A percentile compares a stretch with the other conserved stretches of the same genome.
Conservation (phyloP, 1,284 basidiomycete genomes). For the Boletellus deceptivus region DNA sequence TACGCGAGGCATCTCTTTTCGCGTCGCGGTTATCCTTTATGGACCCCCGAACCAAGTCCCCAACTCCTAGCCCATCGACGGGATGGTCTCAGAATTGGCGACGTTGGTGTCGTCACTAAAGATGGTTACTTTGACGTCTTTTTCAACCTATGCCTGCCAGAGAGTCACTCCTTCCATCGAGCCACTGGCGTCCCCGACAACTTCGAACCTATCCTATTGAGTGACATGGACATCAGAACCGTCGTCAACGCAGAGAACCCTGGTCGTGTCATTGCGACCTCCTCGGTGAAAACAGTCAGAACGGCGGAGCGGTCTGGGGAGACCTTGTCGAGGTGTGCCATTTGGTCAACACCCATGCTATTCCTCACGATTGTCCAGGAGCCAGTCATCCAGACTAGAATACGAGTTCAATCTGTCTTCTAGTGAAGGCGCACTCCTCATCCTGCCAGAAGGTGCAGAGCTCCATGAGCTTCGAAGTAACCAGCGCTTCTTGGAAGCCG, state of each 20-base stretch:
- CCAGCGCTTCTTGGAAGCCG: slow-evolving; percentile 1
- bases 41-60: slow-evolving; percentile 23
- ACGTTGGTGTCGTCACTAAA: slow-evolving; percentile 23
- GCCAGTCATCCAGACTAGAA: neutral
- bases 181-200: slow-evolving; percentile 9
- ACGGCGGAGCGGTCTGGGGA: neutral
- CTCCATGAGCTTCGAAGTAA: slow-evolving; percentile 6
- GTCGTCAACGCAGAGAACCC: slow-evolving; percentile 2
- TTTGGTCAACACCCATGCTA: neutral
- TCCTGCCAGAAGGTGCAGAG: slow-evolving; percentile 12
- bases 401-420: slow-evolving; percentile 10
- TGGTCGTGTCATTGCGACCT: slow-evolving; percentile 2
- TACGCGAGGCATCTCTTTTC: slow-evolving; percentile 1
- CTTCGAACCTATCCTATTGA: slow-evolving; percentile 1
- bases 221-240: neutral
- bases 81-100: slow-evolving; percentile 23
- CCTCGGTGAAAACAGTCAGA: slow-evolving; percentile 2
- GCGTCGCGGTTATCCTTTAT: slow-evolving; percentile 24
- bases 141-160: slow-evolving; percentile 27
- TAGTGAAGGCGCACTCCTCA: slow-evolving; percentile 12
- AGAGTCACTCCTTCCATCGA: slow-evolving; percentile 2
- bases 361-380: neutral
- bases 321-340: neutral
- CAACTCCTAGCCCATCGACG: slow-evolving; percentile 15
- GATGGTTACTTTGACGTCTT: slow-evolving; percentile 24